These are phyloP conservation scores for Vigna nakashimae DNA, from an alignment of 306 rosid genomes.

Conservation along the genomic window DNA sequence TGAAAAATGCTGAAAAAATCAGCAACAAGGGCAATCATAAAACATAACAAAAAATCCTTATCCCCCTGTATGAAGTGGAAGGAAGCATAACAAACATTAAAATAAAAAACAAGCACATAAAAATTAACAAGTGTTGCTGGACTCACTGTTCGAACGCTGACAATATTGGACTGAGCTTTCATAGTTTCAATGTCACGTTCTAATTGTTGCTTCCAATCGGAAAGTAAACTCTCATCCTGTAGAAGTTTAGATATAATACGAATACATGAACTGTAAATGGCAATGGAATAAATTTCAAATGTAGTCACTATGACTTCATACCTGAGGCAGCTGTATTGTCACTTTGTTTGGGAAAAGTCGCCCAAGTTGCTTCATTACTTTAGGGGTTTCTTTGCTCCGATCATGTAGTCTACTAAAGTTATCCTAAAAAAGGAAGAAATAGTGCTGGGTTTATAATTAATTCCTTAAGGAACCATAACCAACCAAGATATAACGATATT, in stretches of 20 bases:
- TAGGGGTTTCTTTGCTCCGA: constrained; percentile 89
- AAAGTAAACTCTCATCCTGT: constrained; percentile 85
- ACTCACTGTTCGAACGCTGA: constrained; percentile 77
- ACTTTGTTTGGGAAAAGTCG: constrained; percentile 96
- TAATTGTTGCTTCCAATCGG: constrained; percentile 87
- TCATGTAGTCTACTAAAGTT: constrained; percentile 87
- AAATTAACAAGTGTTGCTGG: constrained; percentile 27
- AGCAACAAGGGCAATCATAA: constrained; percentile 31
- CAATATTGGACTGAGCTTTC: constrained; percentile 84
- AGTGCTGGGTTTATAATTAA: constrained; percentile 11
- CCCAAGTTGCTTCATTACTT: constrained; percentile 81
- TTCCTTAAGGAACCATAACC: constrained; percentile 39
- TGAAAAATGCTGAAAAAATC: constrained; percentile 8
- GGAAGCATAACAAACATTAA: constrained; percentile 20
- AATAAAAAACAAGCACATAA: constrained; percentile 4
- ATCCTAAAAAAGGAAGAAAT: constrained; percentile 63
- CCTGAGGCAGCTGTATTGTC: constrained; percentile 91
- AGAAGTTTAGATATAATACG: constrained; percentile 28
- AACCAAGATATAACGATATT: neutral
- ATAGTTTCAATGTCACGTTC: constrained; percentile 87
- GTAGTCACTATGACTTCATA: constrained; percentile 38
- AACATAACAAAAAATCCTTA: neutral
- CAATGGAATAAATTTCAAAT: constrained; percentile 23
- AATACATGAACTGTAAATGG: constrained; percentile 29
- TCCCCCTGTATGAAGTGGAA: neutral